Evolutionary conservation across 2,329 filamentous ascomycete species (phyloP), one percentile per base, ranked within the genome.

Genomic region (Gnomoniopsis sp.): DNA sequence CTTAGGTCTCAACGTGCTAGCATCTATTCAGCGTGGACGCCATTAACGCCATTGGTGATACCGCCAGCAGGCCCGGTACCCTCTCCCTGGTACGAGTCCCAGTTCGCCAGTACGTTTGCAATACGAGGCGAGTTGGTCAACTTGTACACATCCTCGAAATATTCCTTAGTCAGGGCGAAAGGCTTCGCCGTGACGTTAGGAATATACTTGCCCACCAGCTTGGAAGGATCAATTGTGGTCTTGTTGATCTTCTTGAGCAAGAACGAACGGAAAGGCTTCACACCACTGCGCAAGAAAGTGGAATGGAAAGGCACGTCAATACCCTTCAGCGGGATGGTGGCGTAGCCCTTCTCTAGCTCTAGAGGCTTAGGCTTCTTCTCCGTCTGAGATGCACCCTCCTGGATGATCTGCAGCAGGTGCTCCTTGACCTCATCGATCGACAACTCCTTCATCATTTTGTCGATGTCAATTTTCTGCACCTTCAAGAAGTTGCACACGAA

Each of bases 161-260:
- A 99, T 79, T 98, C 95, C 83, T 93, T 96, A 57, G 92, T 96
- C 65, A 99, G 81, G 74, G 92, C 91, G 73, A 99, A 99, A 17
- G 95, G 95, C 77, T 88, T 88, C 59, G 95, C 95, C 57, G 95
- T 99, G 66, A 99, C 96, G 76, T 99, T 99, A 67, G 95, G 95
- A 66, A 99, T 98, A 79, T 99, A 99, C 79, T 99, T 99, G 70
- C 95, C 95, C 66, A 99, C 84, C 70, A 99, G 79, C 83, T 98
- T 98, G 73, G 90, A 89, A 6, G 95, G 95, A 74, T 99, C 95
- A 74, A 99, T 98, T 55, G 90, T 96, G 23, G 93, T 97, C 86
- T 96, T 96, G 84, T 98, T 92, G 79, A 99, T 98, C 86, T 99
- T 99, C 90, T 98, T 99, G 68, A 98, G 88, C 72, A 99, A 77